A percentile compares a stretch with the other conserved stretches of the same genome.
Conservation (phyloP, 495 filamentous ascomycete species). For the Aspergillus nanangensis region DNA sequence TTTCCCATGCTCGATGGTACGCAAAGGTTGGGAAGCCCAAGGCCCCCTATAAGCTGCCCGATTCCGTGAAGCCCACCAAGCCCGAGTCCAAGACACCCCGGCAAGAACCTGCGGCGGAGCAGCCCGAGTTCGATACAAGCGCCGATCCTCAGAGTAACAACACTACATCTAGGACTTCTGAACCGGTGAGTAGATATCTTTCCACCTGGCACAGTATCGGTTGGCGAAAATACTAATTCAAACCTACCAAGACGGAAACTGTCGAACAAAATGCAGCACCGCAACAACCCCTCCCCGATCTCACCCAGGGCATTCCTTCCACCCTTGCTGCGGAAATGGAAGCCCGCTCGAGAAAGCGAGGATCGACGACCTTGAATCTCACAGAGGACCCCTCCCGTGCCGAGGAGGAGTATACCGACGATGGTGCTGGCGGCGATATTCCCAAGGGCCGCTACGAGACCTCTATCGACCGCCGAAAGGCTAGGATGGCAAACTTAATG, state of each 20-base stretch:
- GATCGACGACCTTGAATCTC: constrained; percentile 46
- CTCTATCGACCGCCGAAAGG: constrained; percentile 76
- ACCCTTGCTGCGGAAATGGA: constrained; percentile 70
- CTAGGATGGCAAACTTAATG: constrained; percentile 62
- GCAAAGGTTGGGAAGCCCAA: constrained; percentile 44
- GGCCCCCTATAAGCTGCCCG: constrained; percentile 41
- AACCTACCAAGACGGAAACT: constrained; percentile 25
- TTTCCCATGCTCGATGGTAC: constrained; percentile 39
- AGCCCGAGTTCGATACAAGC: constrained; percentile 41
- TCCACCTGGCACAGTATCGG: background rate
- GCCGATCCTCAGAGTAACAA: constrained; percentile 30
- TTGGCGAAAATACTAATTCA: too few species aligned
- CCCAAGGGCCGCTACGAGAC: constrained; percentile 86
- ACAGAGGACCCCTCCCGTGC: constrained; percentile 53
- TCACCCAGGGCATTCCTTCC: constrained; percentile 88
- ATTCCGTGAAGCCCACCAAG: constrained; percentile 25
- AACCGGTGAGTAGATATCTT: constrained; percentile 22
- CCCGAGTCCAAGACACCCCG: constrained; percentile 22
- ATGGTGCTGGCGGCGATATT: constrained; percentile 53
- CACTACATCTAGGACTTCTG: constrained; percentile 24
- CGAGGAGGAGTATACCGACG: constrained; percentile 42
- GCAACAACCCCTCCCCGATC: constrained; percentile 66
- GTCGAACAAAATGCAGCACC: constrained; percentile 18
- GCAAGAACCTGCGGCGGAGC: constrained; percentile 33
- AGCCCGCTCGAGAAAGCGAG: constrained; percentile 44